Percentiles rank a stretch among this genome's conserved stretches.
Conservation (phyloP, 1,139 yeast species). For the Saccharomyces hybrid region DNA sequence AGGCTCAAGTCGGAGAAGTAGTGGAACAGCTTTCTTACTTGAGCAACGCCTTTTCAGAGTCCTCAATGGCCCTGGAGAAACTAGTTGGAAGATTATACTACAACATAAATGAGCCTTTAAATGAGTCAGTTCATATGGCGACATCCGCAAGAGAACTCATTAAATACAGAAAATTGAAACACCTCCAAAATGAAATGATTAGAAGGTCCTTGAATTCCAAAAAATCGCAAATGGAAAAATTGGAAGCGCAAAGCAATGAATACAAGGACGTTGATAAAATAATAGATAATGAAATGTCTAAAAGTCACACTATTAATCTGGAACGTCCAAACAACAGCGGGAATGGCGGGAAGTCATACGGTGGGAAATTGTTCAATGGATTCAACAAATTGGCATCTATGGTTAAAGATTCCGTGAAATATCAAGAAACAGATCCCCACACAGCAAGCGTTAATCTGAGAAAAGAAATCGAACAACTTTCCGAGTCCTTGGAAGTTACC, state of each 20-base stretch:
- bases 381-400: slow-evolving; percentile 29
- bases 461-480: slow-evolving; percentile 28
- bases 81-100: slow-evolving; percentile 65
- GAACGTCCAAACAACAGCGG: slow-evolving; percentile 22
- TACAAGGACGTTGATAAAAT: slow-evolving; percentile 31
- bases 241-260: slow-evolving; percentile 31
- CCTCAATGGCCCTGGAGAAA: slow-evolving; percentile 57
- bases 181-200: slow-evolving; percentile 53
- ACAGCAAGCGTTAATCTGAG: slow-evolving; percentile 21
- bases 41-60: slow-evolving; percentile 75
- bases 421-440: slow-evolving; percentile 27
- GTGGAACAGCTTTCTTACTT: slow-evolving; percentile 54
- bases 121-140: slow-evolving; percentile 75
- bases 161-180: slow-evolving; percentile 62
- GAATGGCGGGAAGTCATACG: slow-evolving; percentile 10
- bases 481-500: slow-evolving; percentile 30
- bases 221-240: slow-evolving; percentile 24
- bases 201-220: slow-evolving; percentile 29
- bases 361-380: slow-evolving; percentile 22
- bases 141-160: slow-evolving; percentile 60
- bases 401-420: slow-evolving; percentile 33
- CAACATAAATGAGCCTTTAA: slow-evolving; percentile 73
- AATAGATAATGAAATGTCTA: slow-evolving; percentile 13
- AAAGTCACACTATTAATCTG: slow-evolving; percentile 20
- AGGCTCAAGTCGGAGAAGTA: slow-evolving; percentile 38